Evolutionary conservation across 2,329 filamentous ascomycete species (phyloP).

Genomic region (Macroventuria anomochaeta): DNA sequence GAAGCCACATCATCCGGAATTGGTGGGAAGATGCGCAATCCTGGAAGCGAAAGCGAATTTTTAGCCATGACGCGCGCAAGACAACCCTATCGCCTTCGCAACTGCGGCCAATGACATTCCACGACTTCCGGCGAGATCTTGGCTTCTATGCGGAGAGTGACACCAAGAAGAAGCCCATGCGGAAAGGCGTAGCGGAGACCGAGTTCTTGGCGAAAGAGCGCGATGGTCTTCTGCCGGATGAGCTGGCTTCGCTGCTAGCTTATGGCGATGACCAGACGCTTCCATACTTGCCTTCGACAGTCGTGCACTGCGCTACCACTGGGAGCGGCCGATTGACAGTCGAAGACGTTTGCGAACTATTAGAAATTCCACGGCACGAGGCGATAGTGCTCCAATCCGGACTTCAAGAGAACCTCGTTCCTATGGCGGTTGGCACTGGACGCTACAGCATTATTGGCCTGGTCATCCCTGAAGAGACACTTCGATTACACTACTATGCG

Average conservation of each 20-base stretch:
- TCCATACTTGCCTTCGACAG: slow-evolving; percentile 34
- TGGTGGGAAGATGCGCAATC: slow-evolving; percentile 73
- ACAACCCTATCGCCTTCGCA: slow-evolving; percentile 14
- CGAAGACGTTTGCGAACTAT: slow-evolving; percentile 45
- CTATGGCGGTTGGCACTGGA: slow-evolving; percentile 59
- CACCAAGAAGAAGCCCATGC: slow-evolving; percentile 10
- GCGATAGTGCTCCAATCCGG: slow-evolving; percentile 58
- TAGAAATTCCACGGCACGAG: slow-evolving; percentile 45
- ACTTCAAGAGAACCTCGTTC: slow-evolving; percentile 48
- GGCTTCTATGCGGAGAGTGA: slow-evolving; percentile 17
- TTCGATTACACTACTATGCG: slow-evolving; percentile 46
- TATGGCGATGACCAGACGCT: slow-evolving; percentile 34
- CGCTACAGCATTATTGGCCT: slow-evolving; percentile 78
- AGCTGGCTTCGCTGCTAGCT: slow-evolving; percentile 37
- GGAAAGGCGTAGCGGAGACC: slow-evolving; percentile 3
- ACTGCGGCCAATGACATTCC: slow-evolving; percentile 27
- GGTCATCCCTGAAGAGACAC: slow-evolving; percentile 60
- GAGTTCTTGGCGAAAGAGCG: slow-evolving; percentile 13
- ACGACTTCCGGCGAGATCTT: slow-evolving; percentile 28
- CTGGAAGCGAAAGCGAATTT: slow-evolving; percentile 55
- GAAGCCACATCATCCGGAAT: slow-evolving; percentile 69
- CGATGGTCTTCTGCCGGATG: slow-evolving; percentile 26
- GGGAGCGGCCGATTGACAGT: slow-evolving; percentile 47
- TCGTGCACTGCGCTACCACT: slow-evolving; percentile 43
- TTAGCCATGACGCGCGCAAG: slow-evolving; percentile 18